Base-by-base conservation (phyloP, 345 rosid species). In the Stellera chamaejasme region DNA sequence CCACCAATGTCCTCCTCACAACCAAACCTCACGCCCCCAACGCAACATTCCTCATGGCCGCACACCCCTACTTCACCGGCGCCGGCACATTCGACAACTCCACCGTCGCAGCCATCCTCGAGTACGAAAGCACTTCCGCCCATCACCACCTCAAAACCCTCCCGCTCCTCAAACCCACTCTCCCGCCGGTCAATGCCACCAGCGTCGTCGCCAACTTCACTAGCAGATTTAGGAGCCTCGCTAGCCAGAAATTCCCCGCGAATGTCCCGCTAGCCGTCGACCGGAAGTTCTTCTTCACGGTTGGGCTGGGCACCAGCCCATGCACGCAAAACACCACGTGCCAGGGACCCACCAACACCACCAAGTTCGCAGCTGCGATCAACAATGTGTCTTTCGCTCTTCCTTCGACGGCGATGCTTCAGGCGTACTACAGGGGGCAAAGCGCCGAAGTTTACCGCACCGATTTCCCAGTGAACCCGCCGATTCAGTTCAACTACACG, bases 41-140 rank as follows among this genome's bases (percentile, higher is more conserved):
- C 19, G 66, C 75, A 50, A 66, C 69, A 56, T 78, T 78, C 73
- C 64, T 72, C 60, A 78, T 78, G 77, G 75, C 67, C 16, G 79
- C 77, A 5, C 19, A 75, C 10, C 65, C 82, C 41, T 78, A 75
- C 50, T 55, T 69, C 71, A 28, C 68, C 0, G 83, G 80, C 23
- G 47, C 8, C 26, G 83, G 75, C 59, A 2, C 63, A 2, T 7
- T 78, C 45, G 83, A 78, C 60, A 75, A 75, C 55, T 47, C 83
- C 45, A 78, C 82, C 41, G 64, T 71, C 0, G 73, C 77, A 2
- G 83, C 69, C 9, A 66, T 78, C 45, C 77, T 78, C 13, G 69
- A 69, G 63, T 78, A 78, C 62, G 45, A 72, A 16, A 43, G 16
- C 11, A 10, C 66, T 54, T 23, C 67, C 44, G 14, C 15, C 61